Conservation (phyloP, 805 yeast species). For the Candida odintsovae region DNA sequence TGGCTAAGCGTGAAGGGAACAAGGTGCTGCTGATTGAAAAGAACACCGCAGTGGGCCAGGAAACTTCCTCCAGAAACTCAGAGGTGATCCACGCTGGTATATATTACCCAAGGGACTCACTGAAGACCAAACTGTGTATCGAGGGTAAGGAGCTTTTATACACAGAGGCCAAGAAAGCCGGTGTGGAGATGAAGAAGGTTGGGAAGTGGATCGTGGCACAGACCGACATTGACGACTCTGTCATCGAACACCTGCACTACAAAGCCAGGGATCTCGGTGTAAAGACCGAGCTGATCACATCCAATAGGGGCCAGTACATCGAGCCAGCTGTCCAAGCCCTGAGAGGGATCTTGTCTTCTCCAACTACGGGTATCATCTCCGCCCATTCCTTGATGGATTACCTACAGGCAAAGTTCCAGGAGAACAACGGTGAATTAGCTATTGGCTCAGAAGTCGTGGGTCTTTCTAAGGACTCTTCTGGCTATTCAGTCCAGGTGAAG, state of each 20-base stretch:
- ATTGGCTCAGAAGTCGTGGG: constrained; percentile 52
- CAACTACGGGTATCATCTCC: constrained; percentile 79
- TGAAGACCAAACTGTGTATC: constrained; percentile 67
- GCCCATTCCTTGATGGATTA: constrained; percentile 73
- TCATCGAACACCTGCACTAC: constrained; percentile 45
- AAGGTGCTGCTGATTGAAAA: constrained; percentile 66
- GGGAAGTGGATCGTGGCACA: constrained; percentile 92
- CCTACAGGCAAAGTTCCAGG: constrained; percentile 47
- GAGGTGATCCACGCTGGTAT: constrained; percentile 93
- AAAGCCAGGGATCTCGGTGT: constrained; percentile 48
- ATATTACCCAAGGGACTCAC: constrained; percentile 65
- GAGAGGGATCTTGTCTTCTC: constrained; percentile 60
- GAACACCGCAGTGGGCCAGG: constrained; percentile 60
- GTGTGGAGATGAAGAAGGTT: constrained; percentile 54
- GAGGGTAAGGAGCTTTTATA: constrained; percentile 70
- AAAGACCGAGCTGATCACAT: constrained; percentile 51
- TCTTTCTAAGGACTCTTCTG: constrained; percentile 20
- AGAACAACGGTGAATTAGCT: constrained; percentile 58
- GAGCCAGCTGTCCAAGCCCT: constrained; percentile 69
- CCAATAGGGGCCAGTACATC: constrained; percentile 34
- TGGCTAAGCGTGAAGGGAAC: constrained; percentile 40
- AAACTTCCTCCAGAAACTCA: constrained; percentile 84
- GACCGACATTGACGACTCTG: constrained; percentile 52
- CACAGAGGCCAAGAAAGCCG: constrained; percentile 34
- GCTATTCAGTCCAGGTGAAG: constrained; percentile 27